A percentile compares a stretch with the other conserved stretches of the same genome.
These are phyloP conservation scores for Cantharellus anzutake DNA, from an alignment of 768 basidiomycete species.

Conservation along the genomic window DNA sequence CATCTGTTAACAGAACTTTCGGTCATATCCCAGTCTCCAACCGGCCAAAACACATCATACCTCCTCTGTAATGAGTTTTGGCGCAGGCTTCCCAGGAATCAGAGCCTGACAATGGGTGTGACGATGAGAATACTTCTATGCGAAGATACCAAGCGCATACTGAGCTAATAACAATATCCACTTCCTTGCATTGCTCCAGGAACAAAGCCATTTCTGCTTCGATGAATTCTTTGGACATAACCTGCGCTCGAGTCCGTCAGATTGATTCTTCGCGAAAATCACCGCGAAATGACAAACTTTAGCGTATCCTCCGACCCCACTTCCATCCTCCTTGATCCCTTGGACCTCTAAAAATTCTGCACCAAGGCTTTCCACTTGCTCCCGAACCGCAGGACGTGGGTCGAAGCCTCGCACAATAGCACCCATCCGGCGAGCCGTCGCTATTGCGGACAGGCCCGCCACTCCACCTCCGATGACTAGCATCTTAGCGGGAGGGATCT, in stretches of 20 bases:
- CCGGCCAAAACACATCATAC: neutral
- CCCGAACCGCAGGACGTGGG: slow-evolving; percentile 64
- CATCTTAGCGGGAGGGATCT: slow-evolving; percentile 79
- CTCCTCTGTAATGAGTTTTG: slow-evolving; percentile 63
- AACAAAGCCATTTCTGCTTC: slow-evolving; percentile 80
- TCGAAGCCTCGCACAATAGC: slow-evolving; percentile 83
- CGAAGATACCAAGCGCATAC: slow-evolving; percentile 3
- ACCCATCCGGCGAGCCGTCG: slow-evolving; percentile 62
- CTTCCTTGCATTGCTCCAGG: slow-evolving; percentile 73
- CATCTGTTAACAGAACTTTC: slow-evolving; percentile 25
- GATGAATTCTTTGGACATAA: slow-evolving; percentile 80
- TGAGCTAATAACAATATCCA: slow-evolving; percentile 78
- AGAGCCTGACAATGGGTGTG: slow-evolving; percentile 25
- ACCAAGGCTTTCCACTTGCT: slow-evolving; percentile 79
- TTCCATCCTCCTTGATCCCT: slow-evolving; percentile 57
- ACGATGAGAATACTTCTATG: neutral
- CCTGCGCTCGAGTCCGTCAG: slow-evolving; percentile 11
- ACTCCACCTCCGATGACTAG: slow-evolving; percentile 79
- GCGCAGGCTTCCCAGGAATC: slow-evolving; percentile 74
- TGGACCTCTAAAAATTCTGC: slow-evolving; percentile 76
- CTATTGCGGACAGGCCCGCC: slow-evolving; percentile 75
- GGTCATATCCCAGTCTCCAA: neutral
- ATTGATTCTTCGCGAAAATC: neutral
- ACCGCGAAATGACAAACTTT: slow-evolving; percentile 20
- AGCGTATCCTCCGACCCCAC: slow-evolving; percentile 69